Evolutionary conservation across 495 filamentous ascomycete species (phyloP), one percentile per base, ranked within the genome.

Genomic region (Hyaloscypha bicolor): DNA sequence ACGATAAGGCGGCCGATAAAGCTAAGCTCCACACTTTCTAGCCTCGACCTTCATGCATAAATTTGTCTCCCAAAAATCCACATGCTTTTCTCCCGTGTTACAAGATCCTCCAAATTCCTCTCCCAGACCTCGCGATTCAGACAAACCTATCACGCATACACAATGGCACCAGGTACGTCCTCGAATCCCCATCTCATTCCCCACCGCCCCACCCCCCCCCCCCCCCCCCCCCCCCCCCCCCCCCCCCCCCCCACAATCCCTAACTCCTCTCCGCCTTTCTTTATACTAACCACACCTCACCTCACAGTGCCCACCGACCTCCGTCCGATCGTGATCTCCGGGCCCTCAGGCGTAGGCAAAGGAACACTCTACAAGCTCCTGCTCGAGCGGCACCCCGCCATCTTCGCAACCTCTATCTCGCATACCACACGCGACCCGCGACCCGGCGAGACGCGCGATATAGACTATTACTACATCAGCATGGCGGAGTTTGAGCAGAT

Each of bases 291-390:
- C 8, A 76, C 19, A 76, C 21, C 19, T 25, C 59, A 73, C 70
- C 64, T 75, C 11, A 14, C 53, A 72, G 70, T 60, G 2, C 70
- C 67, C 21, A 64, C 39, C 32, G 78, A 83, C 72, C 70, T 65
- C 67, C 82, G 88, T 16, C 94, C 93, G 8, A 85, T 98, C 69
- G 91, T 97, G 42, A 88, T 97, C 72, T 95, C 90, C 22, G 94
- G 93, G 33, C 93, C 94, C 21, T 90, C 86, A 9, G 94, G 94
- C 73, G 86, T 91, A 12, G 94, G 94, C 55, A 97, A 98, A 85
- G 90, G 88, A 56, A 97, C 94, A 30, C 85, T 98, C 29, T 87
- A 95, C 69, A 88, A 88, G 69, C 80, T 86, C 21, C 88, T 98
- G 14, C 81, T 85, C 71, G 76, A 78, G 31, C 81, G 85, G 25